A percentile compares a stretch with the other conserved stretches of the same genome.
Evolutionary conservation across 495 filamentous ascomycete species (phyloP).

Genomic region (Penicillium mononematosum): DNA sequence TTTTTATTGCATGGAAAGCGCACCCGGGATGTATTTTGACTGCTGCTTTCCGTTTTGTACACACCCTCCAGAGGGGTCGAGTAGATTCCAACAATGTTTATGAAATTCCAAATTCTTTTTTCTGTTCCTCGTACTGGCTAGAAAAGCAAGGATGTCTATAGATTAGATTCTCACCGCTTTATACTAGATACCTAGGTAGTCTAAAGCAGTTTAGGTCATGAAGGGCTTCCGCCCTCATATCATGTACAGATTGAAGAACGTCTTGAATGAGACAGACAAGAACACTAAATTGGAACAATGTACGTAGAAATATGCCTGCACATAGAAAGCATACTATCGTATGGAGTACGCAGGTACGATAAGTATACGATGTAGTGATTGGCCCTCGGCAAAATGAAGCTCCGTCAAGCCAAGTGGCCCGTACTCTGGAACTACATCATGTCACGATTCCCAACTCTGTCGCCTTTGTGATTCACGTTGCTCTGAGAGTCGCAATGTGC

Average conservation of each 20-base stretch:
- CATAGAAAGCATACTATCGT: neutral
- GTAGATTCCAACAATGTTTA: slow-evolving; percentile 28
- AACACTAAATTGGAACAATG: neutral
- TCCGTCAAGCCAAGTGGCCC: slow-evolving; percentile 49
- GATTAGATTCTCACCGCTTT: neutral
- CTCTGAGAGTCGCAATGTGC: slow-evolving; percentile 41
- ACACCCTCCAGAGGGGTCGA: slow-evolving; percentile 26
- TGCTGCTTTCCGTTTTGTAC: slow-evolving; percentile 31
- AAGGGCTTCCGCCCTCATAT: neutral
- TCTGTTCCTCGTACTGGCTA: neutral
- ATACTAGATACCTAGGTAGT: neutral
- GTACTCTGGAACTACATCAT: slow-evolving; percentile 29
- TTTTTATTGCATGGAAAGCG: slow-evolving; percentile 41
- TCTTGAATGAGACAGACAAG: neutral
- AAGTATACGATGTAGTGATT: slow-evolving; percentile 17
- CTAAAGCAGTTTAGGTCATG: neutral
- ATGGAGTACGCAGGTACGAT: neutral
- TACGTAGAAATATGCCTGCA: neutral
- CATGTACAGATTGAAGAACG: neutral
- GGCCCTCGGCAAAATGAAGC: slow-evolving; percentile 42
- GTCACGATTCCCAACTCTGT: slow-evolving; percentile 7
- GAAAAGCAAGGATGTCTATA: neutral
- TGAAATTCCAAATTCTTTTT: slow-evolving; percentile 15
- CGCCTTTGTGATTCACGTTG: slow-evolving; percentile 9
- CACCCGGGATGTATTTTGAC: slow-evolving; percentile 27